Conservation (phyloP, 2,329 filamentous ascomycete genomes). For the Nectriaceae sp. region DNA sequence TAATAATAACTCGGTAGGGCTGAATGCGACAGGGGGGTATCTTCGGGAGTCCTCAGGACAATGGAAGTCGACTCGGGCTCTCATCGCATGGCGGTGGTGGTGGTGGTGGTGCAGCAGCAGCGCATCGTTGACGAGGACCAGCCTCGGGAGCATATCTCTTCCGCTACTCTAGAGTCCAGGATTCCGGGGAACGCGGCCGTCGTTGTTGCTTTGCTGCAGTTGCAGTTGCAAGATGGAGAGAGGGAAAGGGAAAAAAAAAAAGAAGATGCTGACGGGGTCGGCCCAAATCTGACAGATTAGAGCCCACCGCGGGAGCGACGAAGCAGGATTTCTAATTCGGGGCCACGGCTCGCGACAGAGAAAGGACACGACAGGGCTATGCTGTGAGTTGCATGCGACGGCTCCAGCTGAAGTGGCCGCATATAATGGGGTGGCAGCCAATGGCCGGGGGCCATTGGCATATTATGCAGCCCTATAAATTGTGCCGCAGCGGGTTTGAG, state of each 20-base stretch:
- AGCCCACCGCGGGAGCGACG: too few relatives aligned
- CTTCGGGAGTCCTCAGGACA: not conserved
- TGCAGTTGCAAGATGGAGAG: not conserved
- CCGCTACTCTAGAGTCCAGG: too few relatives aligned
- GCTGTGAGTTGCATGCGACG: too few relatives aligned
- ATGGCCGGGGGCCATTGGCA: not conserved
- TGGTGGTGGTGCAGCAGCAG: too few relatives aligned
- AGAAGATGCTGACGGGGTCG: not conserved
- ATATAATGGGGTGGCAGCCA: not conserved
- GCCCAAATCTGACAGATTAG: not conserved
- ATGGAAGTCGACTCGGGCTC: not conserved
- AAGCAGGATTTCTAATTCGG: too few relatives aligned
- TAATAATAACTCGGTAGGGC: too few relatives aligned
- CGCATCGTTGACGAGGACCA: too few relatives aligned
- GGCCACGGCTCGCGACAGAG: not conserved
- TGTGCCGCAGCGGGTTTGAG: not conserved
- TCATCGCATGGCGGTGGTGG: not conserved
- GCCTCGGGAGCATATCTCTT: too few relatives aligned
- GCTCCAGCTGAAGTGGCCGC: not conserved
- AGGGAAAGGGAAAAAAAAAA: not conserved
- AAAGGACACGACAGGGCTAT: not conserved
- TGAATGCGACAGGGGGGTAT: not conserved
- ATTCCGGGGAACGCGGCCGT: too few relatives aligned
- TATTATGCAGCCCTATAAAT: not conserved
- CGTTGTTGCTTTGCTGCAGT: too few relatives aligned